Evolutionary conservation across 208 protist species (phyloP).

Genomic region (Wallacemonas rigidus): DNA sequence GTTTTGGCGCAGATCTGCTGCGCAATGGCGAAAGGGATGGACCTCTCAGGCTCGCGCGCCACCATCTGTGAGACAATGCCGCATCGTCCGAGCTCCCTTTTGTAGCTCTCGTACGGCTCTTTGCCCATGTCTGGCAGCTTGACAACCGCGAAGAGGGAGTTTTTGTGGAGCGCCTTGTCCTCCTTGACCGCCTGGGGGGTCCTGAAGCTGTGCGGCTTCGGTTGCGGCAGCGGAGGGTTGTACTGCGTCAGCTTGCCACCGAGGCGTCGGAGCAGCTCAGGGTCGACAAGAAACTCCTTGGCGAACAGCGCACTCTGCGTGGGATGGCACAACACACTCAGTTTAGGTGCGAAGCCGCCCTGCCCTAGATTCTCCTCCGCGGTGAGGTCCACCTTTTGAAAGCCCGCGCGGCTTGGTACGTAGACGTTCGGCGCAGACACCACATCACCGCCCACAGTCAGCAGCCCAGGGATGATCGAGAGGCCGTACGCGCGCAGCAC

Average conservation of each 20-base stretch:
- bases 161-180: conserved; percentile 13
- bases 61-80: conserved; percentile 54
- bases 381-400: conserved; percentile 26
- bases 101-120: conserved; percentile 36
- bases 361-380: conserved; percentile 32
- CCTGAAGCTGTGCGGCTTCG: conserved; percentile 15
- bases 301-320: conserved; percentile 16
- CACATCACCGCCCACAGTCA: conserved; percentile 34
- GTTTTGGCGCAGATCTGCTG: conserved; percentile 63
- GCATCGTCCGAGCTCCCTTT: conserved; percentile 27
- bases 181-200: conserved; percentile 6
- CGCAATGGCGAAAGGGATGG: conserved; percentile 49
- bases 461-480: conserved; percentile 22
- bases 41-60: conserved; percentile 25
- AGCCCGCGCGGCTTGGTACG: conserved; percentile 35
- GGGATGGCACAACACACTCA: conserved; percentile 33
- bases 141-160: conserved; percentile 30
- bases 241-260: conserved; percentile 33
- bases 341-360: conserved; percentile 45
- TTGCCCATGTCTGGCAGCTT: conserved; percentile 29
- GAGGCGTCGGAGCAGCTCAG: conserved; percentile 17
- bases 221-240: conserved; percentile 31
- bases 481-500: conserved; percentile 51
- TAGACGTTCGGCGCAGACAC: conserved; percentile 41
- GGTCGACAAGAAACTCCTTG: conserved; percentile 38